These are phyloP conservation scores for Metschnikowia lunata DNA, from an alignment of 805 yeast species.

Conservation along the genomic window DNA sequence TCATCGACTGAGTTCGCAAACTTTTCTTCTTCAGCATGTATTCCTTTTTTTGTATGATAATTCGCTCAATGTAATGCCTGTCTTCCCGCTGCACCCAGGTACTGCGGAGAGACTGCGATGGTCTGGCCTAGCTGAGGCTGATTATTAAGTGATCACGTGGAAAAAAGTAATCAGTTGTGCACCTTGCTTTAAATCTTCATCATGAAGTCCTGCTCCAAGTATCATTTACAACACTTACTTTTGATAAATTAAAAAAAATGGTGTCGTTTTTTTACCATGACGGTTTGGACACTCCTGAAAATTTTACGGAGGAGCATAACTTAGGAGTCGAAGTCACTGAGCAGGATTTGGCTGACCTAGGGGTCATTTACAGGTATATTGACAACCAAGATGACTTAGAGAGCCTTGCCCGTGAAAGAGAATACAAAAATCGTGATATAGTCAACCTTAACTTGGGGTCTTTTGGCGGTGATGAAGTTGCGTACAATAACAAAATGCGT, in stretches of 20 bases:
- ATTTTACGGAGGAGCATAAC: constrained; percentile 66
- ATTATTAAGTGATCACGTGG: too few species aligned
- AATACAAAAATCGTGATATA: constrained; percentile 76
- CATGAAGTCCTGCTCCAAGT: too few species aligned
- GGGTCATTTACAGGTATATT: constrained; percentile 61
- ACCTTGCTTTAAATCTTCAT: too few species aligned
- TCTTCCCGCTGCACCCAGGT: too few species aligned
- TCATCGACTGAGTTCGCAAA: too few species aligned
- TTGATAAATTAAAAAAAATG: constrained; percentile 15
- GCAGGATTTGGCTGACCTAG: constrained; percentile 51
- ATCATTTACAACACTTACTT: too few species aligned
- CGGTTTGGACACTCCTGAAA: constrained; percentile 46
- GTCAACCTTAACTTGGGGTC: constrained; percentile 56
- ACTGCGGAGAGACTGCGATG: too few species aligned
- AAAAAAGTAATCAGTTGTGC: too few species aligned
- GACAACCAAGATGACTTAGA: constrained; percentile 54
- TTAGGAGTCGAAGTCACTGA: constrained; percentile 56
- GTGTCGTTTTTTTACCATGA: constrained; percentile 62
- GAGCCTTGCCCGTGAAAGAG: constrained; percentile 59
- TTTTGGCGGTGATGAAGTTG: constrained; percentile 53
- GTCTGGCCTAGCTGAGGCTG: too few species aligned
- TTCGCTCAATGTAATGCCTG: too few species aligned
- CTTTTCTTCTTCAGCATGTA: too few species aligned
- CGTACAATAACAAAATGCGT: constrained; percentile 59
- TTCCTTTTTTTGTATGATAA: too few species aligned